phyloP scores from a whole-genome alignment of 768 basidiomycete species.

The Russula sp. region DNA sequence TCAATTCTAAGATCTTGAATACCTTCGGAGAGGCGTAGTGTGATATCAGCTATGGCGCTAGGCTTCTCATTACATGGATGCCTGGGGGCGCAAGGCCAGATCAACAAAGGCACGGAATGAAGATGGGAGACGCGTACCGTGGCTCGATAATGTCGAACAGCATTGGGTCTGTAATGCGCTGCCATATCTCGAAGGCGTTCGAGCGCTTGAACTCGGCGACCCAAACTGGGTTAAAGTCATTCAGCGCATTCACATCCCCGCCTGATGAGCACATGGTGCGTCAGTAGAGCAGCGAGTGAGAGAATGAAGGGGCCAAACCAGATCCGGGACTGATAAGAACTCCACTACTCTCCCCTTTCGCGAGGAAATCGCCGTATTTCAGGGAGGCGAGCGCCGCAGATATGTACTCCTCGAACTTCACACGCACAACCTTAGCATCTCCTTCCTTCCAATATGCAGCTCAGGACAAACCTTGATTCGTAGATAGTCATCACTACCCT shows the following conservation, averaged over 20 bases:
- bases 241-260: constrained; percentile 49
- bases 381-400: constrained; percentile 80
- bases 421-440: neutral
- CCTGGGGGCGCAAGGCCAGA: constrained; percentile 32
- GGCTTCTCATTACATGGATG: constrained; percentile 93
- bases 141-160: constrained; percentile 96
- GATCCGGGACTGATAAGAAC: constrained; percentile 63
- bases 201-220: constrained; percentile 83
- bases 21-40: constrained; percentile 86
- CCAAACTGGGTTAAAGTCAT: constrained; percentile 87
- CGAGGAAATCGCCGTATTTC: constrained; percentile 82
- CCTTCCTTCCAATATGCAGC: neutral
- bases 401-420: constrained; percentile 89
- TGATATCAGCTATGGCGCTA: constrained; percentile 84
- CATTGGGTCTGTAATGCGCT: constrained; percentile 81
- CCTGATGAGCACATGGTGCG: constrained; percentile 27
- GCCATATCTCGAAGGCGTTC: constrained; percentile 86
- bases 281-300: neutral
- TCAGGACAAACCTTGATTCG: constrained; percentile 57
- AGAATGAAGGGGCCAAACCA: constrained; percentile 27
- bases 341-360: constrained; percentile 54
- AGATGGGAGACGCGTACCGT: constrained; percentile 41
- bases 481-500: constrained; percentile 94
- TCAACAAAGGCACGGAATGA: neutral
- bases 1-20: constrained; percentile 91